Evolutionary conservation across 2,329 filamentous ascomycete genomes (phyloP), one percentile per base, ranked within the genome.

Genomic region (Exutisphaerella laricina): DNA sequence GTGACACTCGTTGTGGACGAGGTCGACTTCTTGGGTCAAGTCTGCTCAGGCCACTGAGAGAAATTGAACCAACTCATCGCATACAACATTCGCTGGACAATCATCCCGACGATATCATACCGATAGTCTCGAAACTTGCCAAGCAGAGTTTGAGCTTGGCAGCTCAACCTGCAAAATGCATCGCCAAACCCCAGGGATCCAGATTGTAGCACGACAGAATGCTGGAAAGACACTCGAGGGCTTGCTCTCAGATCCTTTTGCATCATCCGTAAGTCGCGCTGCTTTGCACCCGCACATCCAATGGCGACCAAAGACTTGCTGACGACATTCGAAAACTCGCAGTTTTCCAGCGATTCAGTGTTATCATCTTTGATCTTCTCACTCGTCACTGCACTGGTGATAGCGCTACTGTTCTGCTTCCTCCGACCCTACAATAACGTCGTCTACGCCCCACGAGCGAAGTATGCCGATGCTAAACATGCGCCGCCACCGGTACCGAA

Each of bases 381-480:
- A 3, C 62, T 96, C 32, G 84, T 79, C 42, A 71, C 92, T 59
- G 87, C 88, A 6, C 59, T 77, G 50, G 72, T 81, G 54, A 82
- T 95, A 55, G 82, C 87, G 49, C 63, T 94, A 45, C 68, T 81
- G 52, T 98, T 97, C 74, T 95, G 88, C 50, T 71, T 96, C 57
- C 73, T 97, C 42, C 85, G 92, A 48, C 92, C 92, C 4, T 88
- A 89, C 66, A 90, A 97, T 66, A 84, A 83, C 43, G 78, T 90
- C 55, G 87, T 98, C 35, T 98, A 98, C 68, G 89, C 92, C 3
- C 92, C 92, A 29, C 90, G 94, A 63, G 74, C 94, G 36, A 94
- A 94, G 64, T 84, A 96, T 71, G 85, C 88, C 62, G 90, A 97
- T 64, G 81, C 88, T 55, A 88, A 84, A 66, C 88, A 95, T 69